phyloP scores from a whole-genome alignment of 345 rosid genomes.

The Eucalyptus tenuipes region DNA sequence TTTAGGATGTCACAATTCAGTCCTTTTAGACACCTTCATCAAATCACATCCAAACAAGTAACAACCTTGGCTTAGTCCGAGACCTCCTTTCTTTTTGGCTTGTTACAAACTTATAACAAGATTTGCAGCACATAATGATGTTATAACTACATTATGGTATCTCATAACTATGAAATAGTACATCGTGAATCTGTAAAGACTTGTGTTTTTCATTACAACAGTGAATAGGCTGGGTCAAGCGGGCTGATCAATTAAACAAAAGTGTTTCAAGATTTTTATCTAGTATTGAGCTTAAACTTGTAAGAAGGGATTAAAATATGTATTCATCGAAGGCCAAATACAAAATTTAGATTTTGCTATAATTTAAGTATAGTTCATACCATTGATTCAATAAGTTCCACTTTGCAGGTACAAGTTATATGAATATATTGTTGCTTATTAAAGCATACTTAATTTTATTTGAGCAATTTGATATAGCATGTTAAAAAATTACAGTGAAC shows the following conservation, averaged over 20 bases:
- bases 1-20: not conserved
- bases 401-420: not conserved
- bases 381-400: not conserved
- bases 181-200: rapidly evolving
- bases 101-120: not conserved
- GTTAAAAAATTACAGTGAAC: not conserved
- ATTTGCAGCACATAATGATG: not conserved
- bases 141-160: not conserved
- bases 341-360: not conserved
- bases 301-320: not conserved
- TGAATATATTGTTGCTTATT: not conserved
- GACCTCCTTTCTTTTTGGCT: not conserved
- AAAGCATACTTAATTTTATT: not conserved
- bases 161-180: not conserved
- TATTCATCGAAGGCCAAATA: not conserved
- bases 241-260: not conserved
- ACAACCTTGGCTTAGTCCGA: not conserved
- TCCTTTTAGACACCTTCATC: not conserved
- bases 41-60: not conserved
- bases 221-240: not conserved
- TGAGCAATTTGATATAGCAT: no score
- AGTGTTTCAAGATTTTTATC: not conserved
- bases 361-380: not conserved
- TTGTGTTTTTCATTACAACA: not conserved
- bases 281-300: not conserved